Evolutionary conservation across 805 yeast genomes (phyloP).

Genomic region (Lachancea sp.): DNA sequence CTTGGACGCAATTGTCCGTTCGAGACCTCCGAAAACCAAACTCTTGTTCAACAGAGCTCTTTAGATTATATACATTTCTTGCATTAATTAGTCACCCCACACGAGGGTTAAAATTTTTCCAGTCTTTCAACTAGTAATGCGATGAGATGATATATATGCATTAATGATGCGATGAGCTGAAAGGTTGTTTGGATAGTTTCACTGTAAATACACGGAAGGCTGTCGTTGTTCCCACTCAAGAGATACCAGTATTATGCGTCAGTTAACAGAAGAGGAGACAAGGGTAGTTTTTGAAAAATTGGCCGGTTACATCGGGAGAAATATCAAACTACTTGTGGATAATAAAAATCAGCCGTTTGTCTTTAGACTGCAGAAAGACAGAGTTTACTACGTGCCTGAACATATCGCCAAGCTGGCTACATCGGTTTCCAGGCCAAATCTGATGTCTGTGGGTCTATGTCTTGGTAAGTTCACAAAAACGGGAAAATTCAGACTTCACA

Average conservation of each 20-base stretch:
- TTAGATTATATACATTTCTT: too few species aligned
- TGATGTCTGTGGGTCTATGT: constrained; percentile 91
- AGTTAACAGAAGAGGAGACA: constrained; percentile 94
- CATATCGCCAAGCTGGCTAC: constrained; percentile 81
- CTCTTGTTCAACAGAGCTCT: too few species aligned
- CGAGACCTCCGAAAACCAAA: too few species aligned
- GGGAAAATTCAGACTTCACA: constrained; percentile 91
- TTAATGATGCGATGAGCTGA: constrained; percentile 4
- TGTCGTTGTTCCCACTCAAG: background rate
- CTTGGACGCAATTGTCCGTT: too few species aligned
- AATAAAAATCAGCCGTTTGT: constrained; percentile 80
- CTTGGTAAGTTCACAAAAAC: constrained; percentile 96
- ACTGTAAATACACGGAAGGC: background rate
- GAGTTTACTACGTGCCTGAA: constrained; percentile 90
- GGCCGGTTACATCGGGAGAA: constrained; percentile 95
- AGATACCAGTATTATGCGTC: constrained; percentile 55
- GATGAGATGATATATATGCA: constrained; percentile 18
- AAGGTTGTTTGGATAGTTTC: background rate
- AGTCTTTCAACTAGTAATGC: constrained; percentile 7
- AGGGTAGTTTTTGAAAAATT: constrained; percentile 92
- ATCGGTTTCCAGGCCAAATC: constrained; percentile 76
- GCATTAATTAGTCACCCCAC: background rate
- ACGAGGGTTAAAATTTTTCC: constrained; percentile 12
- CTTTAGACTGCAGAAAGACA: constrained; percentile 89
- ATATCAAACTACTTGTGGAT: constrained; percentile 80